Evolutionary conservation across 768 basidiomycete species (phyloP), one percentile per base, ranked within the genome.

Genomic region (Pisolithus tinctorius): DNA sequence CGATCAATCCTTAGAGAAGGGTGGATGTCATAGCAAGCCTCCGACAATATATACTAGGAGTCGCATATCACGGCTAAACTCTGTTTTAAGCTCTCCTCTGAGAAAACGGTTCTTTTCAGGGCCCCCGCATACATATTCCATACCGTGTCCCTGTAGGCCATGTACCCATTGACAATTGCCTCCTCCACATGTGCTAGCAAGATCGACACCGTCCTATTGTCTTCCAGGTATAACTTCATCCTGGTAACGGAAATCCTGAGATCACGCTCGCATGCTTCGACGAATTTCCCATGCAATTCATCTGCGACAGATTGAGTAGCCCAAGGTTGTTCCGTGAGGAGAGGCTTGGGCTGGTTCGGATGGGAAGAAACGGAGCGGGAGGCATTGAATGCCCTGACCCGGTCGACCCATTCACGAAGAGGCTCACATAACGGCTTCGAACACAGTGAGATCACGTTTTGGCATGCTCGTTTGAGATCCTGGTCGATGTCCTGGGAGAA

Each of bases 401-500:
- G 73, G 26, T 81, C 77, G 1, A 82, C 69, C 82, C 90, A 94
- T 17, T 71, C 61, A 30, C 74, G 79, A 16, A 93, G 65, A 0
- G 86, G 78, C 4, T 72, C 70, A 39, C 82, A 82, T 25, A 88
- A 75, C 0, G 73, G 65, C 37, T 74, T 69, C 7, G 83, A 75
- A 54, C 83, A 84, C 13, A 78, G 68, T 3, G 74, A 68, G 51
- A 98, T 95, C 36, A 92, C 77, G 38, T 83, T 81, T 70, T 95
- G 92, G 69, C 94, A 98, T 0, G 83, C 85, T 16, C 74, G 74
- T 61, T 92, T 89, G 27, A 97, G 80, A 29, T 86, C 87, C 45
- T 84, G 77, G 68, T 97, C 95, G 58, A 96, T 86, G 53, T 84
- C 86, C 90, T 94, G 65, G n/a, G 37, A 26, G 31, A 49, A 51